A percentile compares a stretch with the other conserved stretches of the same genome.
phyloP scores from a whole-genome alignment of 2,329 filamentous ascomycete species.

The Tolypocladium paradoxum region DNA sequence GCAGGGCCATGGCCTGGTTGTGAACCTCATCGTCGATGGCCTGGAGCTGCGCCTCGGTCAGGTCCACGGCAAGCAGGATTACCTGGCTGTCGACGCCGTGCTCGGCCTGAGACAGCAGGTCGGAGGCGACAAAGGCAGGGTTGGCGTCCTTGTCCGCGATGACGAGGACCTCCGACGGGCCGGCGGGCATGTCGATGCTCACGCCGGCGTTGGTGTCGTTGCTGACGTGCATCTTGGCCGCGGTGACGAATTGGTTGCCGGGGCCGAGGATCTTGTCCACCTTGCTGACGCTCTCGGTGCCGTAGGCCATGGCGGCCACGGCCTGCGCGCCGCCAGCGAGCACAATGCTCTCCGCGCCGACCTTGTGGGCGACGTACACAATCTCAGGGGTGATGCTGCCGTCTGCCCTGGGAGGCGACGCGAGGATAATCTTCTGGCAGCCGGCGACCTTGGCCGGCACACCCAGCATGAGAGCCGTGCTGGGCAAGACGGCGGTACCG shows the following conservation, averaged over 20 bases:
- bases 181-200: constrained; percentile 96
- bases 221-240: constrained; percentile 94
- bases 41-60: constrained; percentile 59
- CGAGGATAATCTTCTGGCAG: constrained; percentile 88
- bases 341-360: constrained; percentile 91
- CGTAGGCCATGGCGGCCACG: constrained; percentile 93
- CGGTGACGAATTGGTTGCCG: constrained; percentile 97
- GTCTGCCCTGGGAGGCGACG: constrained; percentile 80
- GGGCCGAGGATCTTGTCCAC: constrained; percentile 98
- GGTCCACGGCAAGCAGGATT: constrained; percentile 74
- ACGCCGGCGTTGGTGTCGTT: constrained; percentile 95
- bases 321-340: constrained; percentile 93
- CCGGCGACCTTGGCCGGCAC: constrained; percentile 96
- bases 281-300: constrained; percentile 86
- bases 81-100: constrained; percentile 96
- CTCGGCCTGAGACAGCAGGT: constrained; percentile 90
- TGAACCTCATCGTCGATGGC: constrained; percentile 91
- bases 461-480: constrained; percentile 94
- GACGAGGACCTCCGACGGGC: constrained; percentile 93
- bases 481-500: constrained; percentile 92
- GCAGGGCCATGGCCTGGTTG: constrained; percentile 73
- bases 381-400: constrained; percentile 93
- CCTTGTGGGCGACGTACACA: constrained; percentile 93
- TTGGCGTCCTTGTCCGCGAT: constrained; percentile 81
- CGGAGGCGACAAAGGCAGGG: constrained; percentile 89